phyloP scores from a whole-genome alignment of 1,284 basidiomycete genomes.

The Trichosporon ovoides region DNA sequence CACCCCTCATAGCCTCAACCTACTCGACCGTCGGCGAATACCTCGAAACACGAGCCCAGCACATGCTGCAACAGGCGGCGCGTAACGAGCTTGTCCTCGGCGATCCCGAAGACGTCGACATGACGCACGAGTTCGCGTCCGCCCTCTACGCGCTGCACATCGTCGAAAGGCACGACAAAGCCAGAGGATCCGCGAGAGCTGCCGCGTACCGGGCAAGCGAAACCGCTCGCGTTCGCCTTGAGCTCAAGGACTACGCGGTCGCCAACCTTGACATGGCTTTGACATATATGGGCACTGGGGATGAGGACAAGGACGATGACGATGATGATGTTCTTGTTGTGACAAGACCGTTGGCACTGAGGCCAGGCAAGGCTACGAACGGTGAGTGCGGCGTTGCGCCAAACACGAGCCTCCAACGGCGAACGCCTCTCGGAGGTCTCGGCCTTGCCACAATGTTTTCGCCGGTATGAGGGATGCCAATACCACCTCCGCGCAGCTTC shows the following conservation, averaged over 20 bases:
- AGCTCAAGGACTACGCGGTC: conserved; percentile 15
- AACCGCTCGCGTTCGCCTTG: conserved; percentile 12
- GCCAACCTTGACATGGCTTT: conserved; percentile 18
- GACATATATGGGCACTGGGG: conserved; percentile 9
- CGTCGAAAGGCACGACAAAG: conserved; percentile 21
- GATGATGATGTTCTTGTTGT: conserved; percentile 21
- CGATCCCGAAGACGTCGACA: conserved; percentile 6
- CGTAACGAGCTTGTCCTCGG: neutral
- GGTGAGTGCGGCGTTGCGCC: conserved; percentile 8
- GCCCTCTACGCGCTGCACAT: conserved; percentile 21
- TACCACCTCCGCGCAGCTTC: too few species aligned
- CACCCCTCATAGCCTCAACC: conserved; percentile 7
- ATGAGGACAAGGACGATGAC: conserved; percentile 15
- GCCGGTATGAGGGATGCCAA: too few species aligned
- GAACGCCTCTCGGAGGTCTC: too few species aligned
- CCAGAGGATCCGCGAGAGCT: conserved; percentile 17
- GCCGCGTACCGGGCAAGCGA: conserved; percentile 17
- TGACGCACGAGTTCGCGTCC: conserved; percentile 20
- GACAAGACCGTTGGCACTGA: conserved; percentile 13
- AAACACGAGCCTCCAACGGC: too few species aligned
- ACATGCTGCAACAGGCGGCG: neutral
- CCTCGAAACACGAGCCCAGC: conserved; percentile 8
- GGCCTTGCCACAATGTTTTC: too few species aligned
- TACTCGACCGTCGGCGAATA: neutral
- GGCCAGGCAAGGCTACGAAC: conserved; percentile 7